Conservation (phyloP, 805 yeast genomes). For the Kazachstania kunashirensis region DNA sequence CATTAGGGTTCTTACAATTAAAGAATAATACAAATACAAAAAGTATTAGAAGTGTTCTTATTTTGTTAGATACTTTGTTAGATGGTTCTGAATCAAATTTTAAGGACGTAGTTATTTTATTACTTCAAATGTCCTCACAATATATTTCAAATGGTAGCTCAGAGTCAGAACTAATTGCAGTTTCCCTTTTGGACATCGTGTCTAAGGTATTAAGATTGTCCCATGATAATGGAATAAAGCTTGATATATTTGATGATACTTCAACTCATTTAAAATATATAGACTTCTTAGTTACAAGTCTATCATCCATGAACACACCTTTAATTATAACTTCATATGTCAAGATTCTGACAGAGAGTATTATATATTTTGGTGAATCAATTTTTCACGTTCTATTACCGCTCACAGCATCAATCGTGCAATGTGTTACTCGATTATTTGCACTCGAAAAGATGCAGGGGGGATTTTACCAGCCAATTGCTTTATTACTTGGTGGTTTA, state of each 20-base stretch:
- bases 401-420: conserved; percentile 38
- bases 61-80: conserved; percentile 37
- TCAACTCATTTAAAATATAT: conserved; percentile 29
- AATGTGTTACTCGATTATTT: conserved; percentile 19
- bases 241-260: conserved; percentile 27
- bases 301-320: conserved; percentile 37
- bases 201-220: conserved; percentile 27
- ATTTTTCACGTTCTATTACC: conserved; percentile 48
- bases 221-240: conserved; percentile 23
- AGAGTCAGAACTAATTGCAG: conserved; percentile 27
- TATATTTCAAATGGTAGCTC: conserved; percentile 16
- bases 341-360: conserved; percentile 40
- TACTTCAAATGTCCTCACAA: conserved; percentile 32
- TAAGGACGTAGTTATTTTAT: conserved; percentile 33
- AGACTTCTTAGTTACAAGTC: conserved; percentile 41
- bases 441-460: conserved; percentile 23
- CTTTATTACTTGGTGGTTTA: conserved; percentile 44
- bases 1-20: conserved; percentile 38
- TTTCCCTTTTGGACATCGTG: conserved; percentile 25
- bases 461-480: conserved; percentile 38
- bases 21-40: conserved; percentile 28
- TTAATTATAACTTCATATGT: conserved; percentile 29
- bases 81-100: conserved; percentile 53
- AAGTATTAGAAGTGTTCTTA: conserved; percentile 37
- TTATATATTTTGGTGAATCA: conserved; percentile 40